Percentiles rank a stretch among this genome's conserved stretches.
These are phyloP conservation scores for Colletotrichum tropicicola DNA, from an alignment of 2,329 filamentous ascomycete species.

Conservation along the genomic window DNA sequence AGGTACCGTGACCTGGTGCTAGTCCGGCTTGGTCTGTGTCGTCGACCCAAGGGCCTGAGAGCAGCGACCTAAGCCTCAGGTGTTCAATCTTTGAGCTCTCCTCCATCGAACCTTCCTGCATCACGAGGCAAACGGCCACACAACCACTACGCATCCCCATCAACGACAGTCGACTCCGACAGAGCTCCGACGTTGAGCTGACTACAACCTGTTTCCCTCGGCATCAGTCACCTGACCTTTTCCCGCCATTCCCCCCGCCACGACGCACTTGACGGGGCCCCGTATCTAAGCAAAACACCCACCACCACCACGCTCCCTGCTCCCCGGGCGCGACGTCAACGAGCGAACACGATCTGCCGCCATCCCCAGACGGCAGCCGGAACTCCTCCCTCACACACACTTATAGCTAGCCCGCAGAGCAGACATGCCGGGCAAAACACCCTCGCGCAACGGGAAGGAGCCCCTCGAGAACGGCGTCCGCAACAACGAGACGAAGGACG, in stretches of 20 bases:
- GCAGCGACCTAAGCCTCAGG: slow-evolving; percentile 27
- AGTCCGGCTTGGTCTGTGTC: not conserved
- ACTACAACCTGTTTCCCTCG: not conserved
- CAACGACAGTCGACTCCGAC: slow-evolving; percentile 3
- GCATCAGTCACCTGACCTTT: slow-evolving; percentile 15
- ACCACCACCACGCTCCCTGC: slow-evolving; percentile 8
- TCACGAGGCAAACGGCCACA: slow-evolving; percentile 33
- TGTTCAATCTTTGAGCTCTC: slow-evolving; percentile 39
- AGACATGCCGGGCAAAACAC: slow-evolving; percentile 77
- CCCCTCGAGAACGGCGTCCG: slow-evolving; percentile 74
- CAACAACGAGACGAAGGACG: slow-evolving; percentile 75
- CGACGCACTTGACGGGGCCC: slow-evolving; percentile 5
- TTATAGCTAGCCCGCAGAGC: slow-evolving; percentile 23
- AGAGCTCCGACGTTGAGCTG: slow-evolving; percentile 9
- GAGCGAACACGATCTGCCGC: slow-evolving; percentile 18
- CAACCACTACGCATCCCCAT: slow-evolving; percentile 20
- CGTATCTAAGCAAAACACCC: slow-evolving; percentile 19
- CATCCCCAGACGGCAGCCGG: slow-evolving; percentile 27
- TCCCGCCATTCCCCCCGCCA: not conserved
- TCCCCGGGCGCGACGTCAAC: slow-evolving; percentile 8
- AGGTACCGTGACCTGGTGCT: slow-evolving; percentile 22
- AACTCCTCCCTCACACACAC: slow-evolving; percentile 4
- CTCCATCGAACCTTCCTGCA: slow-evolving; percentile 40
- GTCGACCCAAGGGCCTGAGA: slow-evolving; percentile 12
- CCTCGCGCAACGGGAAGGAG: slow-evolving; percentile 76